A percentile compares a stretch with the other conserved stretches of the same genome.
phyloP scores from a whole-genome alignment of 202 grass and related monocot species.

The Alloteropsis angusta region DNA sequence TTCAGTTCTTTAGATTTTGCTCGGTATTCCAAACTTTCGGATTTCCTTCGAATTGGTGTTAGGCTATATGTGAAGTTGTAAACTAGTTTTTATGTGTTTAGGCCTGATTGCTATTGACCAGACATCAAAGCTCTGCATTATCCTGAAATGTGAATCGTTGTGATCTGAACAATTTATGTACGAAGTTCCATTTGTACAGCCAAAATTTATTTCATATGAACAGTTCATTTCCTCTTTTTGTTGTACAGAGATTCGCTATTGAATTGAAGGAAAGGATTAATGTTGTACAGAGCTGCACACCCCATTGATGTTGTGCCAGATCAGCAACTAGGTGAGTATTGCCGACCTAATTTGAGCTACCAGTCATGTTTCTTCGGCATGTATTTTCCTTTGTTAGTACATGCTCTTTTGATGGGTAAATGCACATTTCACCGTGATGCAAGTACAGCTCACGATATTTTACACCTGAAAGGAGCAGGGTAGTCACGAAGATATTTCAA shows the following conservation, averaged over 20 bases:
- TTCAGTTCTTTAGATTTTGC: background rate
- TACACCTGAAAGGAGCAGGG: background rate
- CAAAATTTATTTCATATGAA: conserved; percentile 6
- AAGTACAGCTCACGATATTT: conserved; percentile 10
- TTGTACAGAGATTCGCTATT: background rate
- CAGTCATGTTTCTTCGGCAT: conserved; percentile 18
- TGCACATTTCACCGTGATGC: conserved; percentile 4
- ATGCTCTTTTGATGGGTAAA: conserved; percentile 3
- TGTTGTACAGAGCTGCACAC: conserved; percentile 14
- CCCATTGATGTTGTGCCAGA: conserved; percentile 24
- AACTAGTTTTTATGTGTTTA: background rate
- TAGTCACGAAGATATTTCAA: conserved; percentile 12
- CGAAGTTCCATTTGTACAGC: conserved; percentile 10
- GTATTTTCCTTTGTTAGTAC: background rate
- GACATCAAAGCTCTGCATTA: background rate
- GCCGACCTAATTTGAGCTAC: background rate
- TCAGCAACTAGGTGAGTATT: conserved; percentile 16
- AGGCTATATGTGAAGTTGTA: background rate
- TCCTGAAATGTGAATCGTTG: conserved; percentile 11
- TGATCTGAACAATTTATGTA: background rate
- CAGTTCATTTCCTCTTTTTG: background rate
- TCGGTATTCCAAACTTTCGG: background rate
- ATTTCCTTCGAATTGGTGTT: conserved; percentile 1
- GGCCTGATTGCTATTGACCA: background rate
- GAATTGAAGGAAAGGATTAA: conserved; percentile 9